These are phyloP conservation scores for Diplodia scrobiculata DNA, from an alignment of 2,329 filamentous ascomycete species.

Conservation along the genomic window DNA sequence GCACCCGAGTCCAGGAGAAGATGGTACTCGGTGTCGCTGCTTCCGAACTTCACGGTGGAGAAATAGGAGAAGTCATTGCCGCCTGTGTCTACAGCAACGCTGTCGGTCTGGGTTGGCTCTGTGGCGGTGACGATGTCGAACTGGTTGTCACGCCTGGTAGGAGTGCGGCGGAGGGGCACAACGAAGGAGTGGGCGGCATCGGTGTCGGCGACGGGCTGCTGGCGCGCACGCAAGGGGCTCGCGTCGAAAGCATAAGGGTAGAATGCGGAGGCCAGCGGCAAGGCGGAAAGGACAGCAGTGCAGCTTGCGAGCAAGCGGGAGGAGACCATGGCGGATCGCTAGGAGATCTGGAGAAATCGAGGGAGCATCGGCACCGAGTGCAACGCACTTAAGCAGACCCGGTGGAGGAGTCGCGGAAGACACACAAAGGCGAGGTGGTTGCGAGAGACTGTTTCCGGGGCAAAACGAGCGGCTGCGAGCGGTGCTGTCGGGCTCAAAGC, in stretches of 20 bases:
- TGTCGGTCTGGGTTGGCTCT: conserved; percentile 49
- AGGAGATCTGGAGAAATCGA: not conserved
- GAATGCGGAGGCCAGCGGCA: conserved; percentile 38
- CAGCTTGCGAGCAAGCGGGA: conserved; percentile 1
- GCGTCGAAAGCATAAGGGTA: conserved; percentile 39
- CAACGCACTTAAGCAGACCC: conserved; percentile 29
- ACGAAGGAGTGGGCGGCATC: conserved; percentile 33
- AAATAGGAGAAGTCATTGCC: conserved; percentile 60
- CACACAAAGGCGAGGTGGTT: conserved; percentile 7
- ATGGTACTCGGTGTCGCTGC: conserved; percentile 54
- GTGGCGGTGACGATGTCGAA: conserved; percentile 46
- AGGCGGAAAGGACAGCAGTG: not conserved
- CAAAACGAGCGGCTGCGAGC: conserved; percentile 7
- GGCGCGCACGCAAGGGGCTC: conserved; percentile 26
- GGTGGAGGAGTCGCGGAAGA: conserved; percentile 1
- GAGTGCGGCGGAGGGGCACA: conserved; percentile 38
- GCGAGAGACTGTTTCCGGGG: conserved; percentile 11
- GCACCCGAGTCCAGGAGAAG: conserved; percentile 59
- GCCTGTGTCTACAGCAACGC: conserved; percentile 57
- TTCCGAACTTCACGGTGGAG: conserved; percentile 54
- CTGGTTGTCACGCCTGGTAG: conserved; percentile 51
- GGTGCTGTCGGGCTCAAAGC: conserved; percentile 1
- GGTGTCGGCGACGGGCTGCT: not conserved
- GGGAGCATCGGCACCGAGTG: conserved; percentile 24
- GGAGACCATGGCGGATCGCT: conserved; percentile 2